Evolutionary conservation across 257 asterid species (phyloP).

Genomic region (Solanum gracilifrons): DNA sequence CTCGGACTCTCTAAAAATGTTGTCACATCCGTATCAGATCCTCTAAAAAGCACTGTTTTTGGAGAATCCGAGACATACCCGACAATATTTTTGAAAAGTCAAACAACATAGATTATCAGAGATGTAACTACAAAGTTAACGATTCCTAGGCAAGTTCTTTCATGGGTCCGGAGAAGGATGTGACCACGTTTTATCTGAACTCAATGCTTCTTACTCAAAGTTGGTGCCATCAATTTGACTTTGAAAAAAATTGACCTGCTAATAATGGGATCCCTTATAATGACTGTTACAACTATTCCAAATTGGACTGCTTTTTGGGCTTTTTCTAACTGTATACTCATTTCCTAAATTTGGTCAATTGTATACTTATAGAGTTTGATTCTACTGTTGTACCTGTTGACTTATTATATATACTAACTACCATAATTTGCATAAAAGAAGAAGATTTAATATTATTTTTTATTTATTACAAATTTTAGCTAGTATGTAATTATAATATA

Average conservation of each 20-base stretch:
- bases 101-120: neutral
- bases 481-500: neutral
- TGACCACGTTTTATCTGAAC: neutral
- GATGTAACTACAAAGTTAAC: neutral
- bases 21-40: neutral
- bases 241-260: neutral
- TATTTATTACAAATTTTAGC: neutral
- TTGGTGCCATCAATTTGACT: neutral
- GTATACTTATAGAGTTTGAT: neutral
- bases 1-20: neutral
- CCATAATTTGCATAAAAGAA: too few relatives aligned
- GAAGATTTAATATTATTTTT: too few relatives aligned
- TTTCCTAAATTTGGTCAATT: neutral
- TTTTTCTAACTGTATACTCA: neutral
- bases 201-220: neutral
- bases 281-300: neutral
- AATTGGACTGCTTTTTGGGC: neutral
- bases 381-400: neutral
- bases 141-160: too few relatives aligned
- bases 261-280: too few relatives aligned
- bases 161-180: rapidly evolving
- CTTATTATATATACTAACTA: neutral
- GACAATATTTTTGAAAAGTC: rapidly evolving
- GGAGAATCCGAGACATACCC: rapidly evolving
- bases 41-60: neutral